Conservation (phyloP, 331 rosid species). For the Telfairia occidentalis region DNA sequence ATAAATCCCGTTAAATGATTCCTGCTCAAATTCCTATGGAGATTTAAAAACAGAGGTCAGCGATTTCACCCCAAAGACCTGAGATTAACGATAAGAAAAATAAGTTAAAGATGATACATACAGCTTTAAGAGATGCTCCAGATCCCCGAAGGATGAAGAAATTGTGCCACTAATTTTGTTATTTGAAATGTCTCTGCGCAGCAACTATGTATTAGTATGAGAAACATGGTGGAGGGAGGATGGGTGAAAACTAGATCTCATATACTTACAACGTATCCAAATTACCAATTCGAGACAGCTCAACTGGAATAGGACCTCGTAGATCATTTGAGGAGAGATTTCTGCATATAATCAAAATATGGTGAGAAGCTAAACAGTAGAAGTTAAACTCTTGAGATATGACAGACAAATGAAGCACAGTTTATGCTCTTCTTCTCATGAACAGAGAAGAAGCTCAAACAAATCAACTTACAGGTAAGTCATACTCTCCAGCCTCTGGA, state of each 20-base stretch:
- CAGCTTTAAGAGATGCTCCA: constrained; percentile 97
- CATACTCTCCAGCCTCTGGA: constrained; percentile 93
- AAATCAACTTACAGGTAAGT: constrained; percentile 73
- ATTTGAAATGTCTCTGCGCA: constrained; percentile 69
- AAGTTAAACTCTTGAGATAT: neutral
- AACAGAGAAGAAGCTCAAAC: neutral
- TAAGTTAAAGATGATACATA: constrained; percentile 27
- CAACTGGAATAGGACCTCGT: constrained; percentile 69
- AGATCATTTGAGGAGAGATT: constrained; percentile 82
- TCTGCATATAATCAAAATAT: constrained; percentile 22
- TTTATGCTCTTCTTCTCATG: neutral
- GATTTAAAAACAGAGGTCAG: constrained; percentile 18
- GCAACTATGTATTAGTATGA: constrained; percentile 5
- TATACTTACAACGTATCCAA: constrained; percentile 82
- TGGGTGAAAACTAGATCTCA: neutral
- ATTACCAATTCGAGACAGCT: constrained; percentile 86
- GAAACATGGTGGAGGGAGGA: neutral
- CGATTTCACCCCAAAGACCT: neutral
- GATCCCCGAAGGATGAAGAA: constrained; percentile 92
- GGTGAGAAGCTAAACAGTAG: neutral
- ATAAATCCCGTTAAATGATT: constrained; percentile 59
- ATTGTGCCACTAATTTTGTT: constrained; percentile 61
- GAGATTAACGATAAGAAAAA: neutral
- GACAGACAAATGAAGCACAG: neutral
- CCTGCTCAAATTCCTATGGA: constrained; percentile 69